Percentiles rank a stretch among this genome's conserved stretches.
These are phyloP conservation scores for Dendrothele bispora DNA, from an alignment of 768 basidiomycete genomes.

Conservation along the genomic window DNA sequence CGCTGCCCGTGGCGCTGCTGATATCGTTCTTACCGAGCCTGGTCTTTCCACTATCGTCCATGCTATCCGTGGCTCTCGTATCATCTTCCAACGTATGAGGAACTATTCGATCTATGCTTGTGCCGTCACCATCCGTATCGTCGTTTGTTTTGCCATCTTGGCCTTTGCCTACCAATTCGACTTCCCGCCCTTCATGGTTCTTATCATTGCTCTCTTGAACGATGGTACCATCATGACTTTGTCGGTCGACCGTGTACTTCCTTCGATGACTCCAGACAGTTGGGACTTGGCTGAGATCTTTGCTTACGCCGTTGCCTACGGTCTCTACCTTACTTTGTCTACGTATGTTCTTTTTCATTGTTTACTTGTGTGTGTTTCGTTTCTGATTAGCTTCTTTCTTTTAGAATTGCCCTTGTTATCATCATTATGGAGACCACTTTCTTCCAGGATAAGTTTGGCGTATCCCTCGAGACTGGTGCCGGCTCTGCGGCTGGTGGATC, in stretches of 20 bases:
- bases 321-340: conserved; percentile 87
- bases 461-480: conserved; percentile 43
- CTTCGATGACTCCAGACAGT: conserved; percentile 87
- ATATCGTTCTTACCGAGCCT: conserved; percentile 97
- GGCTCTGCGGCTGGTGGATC: no score
- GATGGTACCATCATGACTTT: conserved; percentile 99
- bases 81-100: conserved; percentile 99
- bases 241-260: conserved; percentile 92
- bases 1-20: conserved; percentile 96
- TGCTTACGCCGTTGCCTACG: conserved; percentile 93
- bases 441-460: conserved; percentile 88
- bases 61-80: conserved; percentile 95
- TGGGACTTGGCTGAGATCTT: conserved; percentile 98
- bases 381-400: not conserved
- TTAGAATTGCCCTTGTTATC: conserved; percentile 72
- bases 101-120: conserved; percentile 99
- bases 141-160: conserved; percentile 94
- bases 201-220: conserved; percentile 95
- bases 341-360: conserved; percentile 60
- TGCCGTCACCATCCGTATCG: conserved; percentile 97
- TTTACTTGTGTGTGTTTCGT: no score
- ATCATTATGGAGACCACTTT: conserved; percentile 86
- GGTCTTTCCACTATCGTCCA: conserved; percentile 99
- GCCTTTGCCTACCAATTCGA: conserved; percentile 96
- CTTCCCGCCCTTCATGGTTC: conserved; percentile 99